A percentile compares a stretch with the other conserved stretches of the same genome.
Conservation (phyloP, 176 grass and related monocot species). For the Carex littledalei region DNA sequence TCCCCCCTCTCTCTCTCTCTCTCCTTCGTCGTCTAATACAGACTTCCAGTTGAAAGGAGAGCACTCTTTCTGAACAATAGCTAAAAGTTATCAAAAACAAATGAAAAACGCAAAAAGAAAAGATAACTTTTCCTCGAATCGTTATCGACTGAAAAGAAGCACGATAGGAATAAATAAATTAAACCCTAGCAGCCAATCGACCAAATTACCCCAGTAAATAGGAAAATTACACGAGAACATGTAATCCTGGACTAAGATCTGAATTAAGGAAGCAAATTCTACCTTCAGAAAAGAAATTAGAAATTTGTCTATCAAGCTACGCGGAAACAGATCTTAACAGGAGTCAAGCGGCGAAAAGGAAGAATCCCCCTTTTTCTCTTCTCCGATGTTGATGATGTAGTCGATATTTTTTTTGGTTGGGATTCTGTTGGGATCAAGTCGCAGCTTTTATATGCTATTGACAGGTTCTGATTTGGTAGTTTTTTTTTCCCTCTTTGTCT, state of each 20-base stretch:
- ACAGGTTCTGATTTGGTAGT: not conserved
- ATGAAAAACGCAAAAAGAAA: not conserved
- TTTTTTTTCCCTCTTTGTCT: not conserved
- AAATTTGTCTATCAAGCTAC: not conserved
- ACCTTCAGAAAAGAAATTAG: not conserved
- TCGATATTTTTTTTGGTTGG: constrained; percentile 6
- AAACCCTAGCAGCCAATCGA: not conserved
- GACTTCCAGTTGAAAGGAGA: not conserved
- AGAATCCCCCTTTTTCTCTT: not conserved
- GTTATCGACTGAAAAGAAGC: not conserved
- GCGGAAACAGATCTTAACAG: not conserved
- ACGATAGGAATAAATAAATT: not conserved
- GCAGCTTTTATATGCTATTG: not conserved
- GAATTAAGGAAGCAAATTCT: not conserved
- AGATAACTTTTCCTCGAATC: not conserved
- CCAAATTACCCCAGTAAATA: not conserved
- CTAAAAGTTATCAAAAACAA: not conserved
- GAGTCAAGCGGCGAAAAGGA: not conserved
- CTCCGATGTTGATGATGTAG: not conserved
- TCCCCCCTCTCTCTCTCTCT: too few species aligned
- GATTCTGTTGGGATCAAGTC: not conserved
- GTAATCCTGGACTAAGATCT: not conserved
- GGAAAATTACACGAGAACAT: not conserved
- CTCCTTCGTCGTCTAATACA: not conserved
- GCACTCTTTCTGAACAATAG: not conserved